A percentile compares a stretch with the other conserved stretches of the same genome.
Evolutionary conservation across 805 yeast genomes (phyloP).

Genomic region (Wickerhamiella occidentalis): DNA sequence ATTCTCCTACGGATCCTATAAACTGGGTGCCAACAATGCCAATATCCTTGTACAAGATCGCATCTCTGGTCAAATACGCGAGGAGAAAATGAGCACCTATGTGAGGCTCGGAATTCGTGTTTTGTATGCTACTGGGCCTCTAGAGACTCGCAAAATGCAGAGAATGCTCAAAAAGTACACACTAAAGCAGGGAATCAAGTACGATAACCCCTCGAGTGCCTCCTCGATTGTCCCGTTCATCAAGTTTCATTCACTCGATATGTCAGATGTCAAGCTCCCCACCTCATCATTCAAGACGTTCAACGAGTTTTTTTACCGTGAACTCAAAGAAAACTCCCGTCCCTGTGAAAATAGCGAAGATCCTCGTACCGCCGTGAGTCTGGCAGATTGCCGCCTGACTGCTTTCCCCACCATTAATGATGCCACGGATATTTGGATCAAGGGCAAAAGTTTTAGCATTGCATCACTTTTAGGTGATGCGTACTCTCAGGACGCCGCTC

Average conservation of each 20-base stretch:
- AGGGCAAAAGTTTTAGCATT: conserved; percentile 66
- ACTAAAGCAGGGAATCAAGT: conserved; percentile 71
- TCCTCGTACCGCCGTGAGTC: conserved; percentile 46
- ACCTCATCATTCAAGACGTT: conserved; percentile 49
- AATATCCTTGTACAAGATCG: conserved; percentile 91
- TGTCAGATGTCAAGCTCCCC: conserved; percentile 52
- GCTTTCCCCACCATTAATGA: conserved; percentile 45
- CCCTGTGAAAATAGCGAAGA: conserved; percentile 48
- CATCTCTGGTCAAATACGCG: conserved; percentile 73
- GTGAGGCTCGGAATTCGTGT: conserved; percentile 80
- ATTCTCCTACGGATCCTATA: conserved; percentile 77
- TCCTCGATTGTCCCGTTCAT: conserved; percentile 64
- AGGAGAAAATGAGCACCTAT: conserved; percentile 83
- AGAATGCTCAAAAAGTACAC: conserved; percentile 55
- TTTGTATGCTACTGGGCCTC: conserved; percentile 68
- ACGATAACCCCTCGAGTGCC: conserved; percentile 57
- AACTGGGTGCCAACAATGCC: conserved; percentile 80
- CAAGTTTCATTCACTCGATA: conserved; percentile 67
- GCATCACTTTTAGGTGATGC: conserved; percentile 42
- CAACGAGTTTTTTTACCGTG: conserved; percentile 81
- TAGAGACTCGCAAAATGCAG: conserved; percentile 73
- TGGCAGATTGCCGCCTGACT: conserved; percentile 82
- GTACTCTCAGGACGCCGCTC: conserved; percentile 28
- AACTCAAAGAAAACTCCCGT: conserved; percentile 58
- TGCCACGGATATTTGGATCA: conserved; percentile 80